Base-by-base conservation (phyloP, 1,284 basidiomycete genomes). In the Pseudozyma thailandica region DNA sequence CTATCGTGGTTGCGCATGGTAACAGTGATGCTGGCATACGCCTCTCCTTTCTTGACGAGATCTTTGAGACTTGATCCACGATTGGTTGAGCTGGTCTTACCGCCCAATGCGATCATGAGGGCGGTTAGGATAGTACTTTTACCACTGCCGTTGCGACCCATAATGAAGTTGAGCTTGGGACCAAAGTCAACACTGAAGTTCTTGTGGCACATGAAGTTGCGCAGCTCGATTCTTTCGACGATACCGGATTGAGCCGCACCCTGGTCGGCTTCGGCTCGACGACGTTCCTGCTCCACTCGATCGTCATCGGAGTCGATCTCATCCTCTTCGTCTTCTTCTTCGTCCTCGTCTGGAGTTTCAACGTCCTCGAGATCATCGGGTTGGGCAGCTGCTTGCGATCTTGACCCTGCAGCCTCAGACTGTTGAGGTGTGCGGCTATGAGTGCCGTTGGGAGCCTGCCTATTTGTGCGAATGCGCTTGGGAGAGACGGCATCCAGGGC, bases 141-240 rank as follows among this genome's bases (percentile, higher is more conserved):
- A 13, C 96, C 79, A 55, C 81, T 82, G 39, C 87, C 86, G 75
- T 87, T 88, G 86, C 82, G 85, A 87, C 96, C 96, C 57, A 97
- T 95, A 72, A 99, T 91, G 81, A 98, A 98, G 85, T 98, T 98
- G 81, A 98, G 91, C 82, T 93, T 92, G 3, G 90, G 90, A 0
- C 91, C 92, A 73, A 96, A 92, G 6, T 87, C 86, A 83, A 96
- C 78, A 47, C 79, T 74, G 45, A 94, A 87, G 82, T 88, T 89
- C 79, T 89, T 87, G 85, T 98, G 96, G 82, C 94, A 97, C 94
- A 98, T 97, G 84, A 98, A 98, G 83, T 97, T 91, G 80, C 89
- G 86, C 87, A 96, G 88, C 77, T 92, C 90, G 50, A 98, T 88
- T 23, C 86, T 86, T 77, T 93, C 91, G 70, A 98, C 91, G 63